Evolutionary conservation across 441 rosid species (phyloP), one percentile per base, ranked within the genome.

Genomic region (Dalechampia spathulata): DNA sequence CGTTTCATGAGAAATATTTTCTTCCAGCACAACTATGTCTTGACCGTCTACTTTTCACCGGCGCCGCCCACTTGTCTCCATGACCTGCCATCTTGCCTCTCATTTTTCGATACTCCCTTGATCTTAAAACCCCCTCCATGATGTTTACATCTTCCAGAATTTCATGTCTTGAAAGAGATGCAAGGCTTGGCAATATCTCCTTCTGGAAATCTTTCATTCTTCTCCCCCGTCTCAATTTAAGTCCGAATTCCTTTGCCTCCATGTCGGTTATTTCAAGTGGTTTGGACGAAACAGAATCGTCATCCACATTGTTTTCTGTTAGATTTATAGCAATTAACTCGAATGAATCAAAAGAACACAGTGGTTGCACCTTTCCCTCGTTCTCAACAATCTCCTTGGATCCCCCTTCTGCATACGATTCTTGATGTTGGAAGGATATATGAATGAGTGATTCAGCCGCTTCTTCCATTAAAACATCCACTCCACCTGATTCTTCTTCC

Each of bases 151-250:
- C 96, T 71, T 87, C 96, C 2, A 61, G 70, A 26, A 87, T 85
- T 72, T 87, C 96, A 2, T 75, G 84, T 36, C 85, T 75, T 14
- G 96, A 77, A 37, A 88, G 90, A 5, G 84, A 69, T 2, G 83
- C 65, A 26, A 88, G 73, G 38, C 74, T 63, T 0, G 94, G 94
- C 49, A 88, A 73, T 71, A 88, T 83, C 71, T 88, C 96, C 63
- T 59, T 79, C 52, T 81, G 96, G 57, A 88, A 88, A 71, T 88
- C 88, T 68, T 88, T 88, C 86, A 88, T 49, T 58, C 96, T 78
- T 55, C 96, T 67, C 25, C 96, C 96, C 60, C 94, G 71, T 70
- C 85, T 85, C 71, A 81, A 62, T 73, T 75, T 88, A 37, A 67
- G 10, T 53, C 87, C 67, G 27, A 75, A 65, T 66, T 81, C 85